Conservation (phyloP, 495 filamentous ascomycete species). For the Penicillium soppii region DNA sequence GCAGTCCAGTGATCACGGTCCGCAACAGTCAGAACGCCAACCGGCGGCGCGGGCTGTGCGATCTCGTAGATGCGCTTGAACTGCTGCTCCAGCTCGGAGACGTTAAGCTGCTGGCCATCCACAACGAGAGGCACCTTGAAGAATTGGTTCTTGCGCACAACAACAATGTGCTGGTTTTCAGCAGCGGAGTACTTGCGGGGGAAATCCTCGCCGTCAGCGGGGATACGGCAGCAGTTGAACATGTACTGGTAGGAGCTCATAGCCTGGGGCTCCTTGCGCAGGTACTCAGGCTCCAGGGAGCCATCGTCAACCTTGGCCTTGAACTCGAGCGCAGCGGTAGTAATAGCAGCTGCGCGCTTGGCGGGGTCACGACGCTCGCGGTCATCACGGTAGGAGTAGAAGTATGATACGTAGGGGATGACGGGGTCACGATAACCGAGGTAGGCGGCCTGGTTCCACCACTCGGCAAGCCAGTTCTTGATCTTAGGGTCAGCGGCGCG, state of each 20-base stretch:
- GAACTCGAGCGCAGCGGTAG: constrained; percentile 84
- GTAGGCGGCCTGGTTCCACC: constrained; percentile 97
- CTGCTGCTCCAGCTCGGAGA: constrained; percentile 81
- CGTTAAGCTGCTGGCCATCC: constrained; percentile 78
- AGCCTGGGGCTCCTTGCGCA: constrained; percentile 91
- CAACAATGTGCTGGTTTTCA: constrained; percentile 81
- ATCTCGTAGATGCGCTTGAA: constrained; percentile 83
- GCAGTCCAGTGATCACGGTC: constrained; percentile 94
- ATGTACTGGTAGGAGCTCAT: constrained; percentile 99
- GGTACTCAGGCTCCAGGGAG: constrained; percentile 93
- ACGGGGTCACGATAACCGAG: constrained; percentile 92
- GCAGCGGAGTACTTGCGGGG: constrained; percentile 74
- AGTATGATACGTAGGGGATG: constrained; percentile 98
- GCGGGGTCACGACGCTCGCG: constrained; percentile 81
- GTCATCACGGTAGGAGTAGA: constrained; percentile 97
- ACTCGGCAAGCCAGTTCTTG: constrained; percentile 95
- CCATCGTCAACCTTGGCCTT: constrained; percentile 85
- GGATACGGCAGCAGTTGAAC: constrained; percentile 93
- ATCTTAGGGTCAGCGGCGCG: constrained; percentile 77
- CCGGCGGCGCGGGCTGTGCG: constrained; percentile 64
- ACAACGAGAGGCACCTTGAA: constrained; percentile 81
- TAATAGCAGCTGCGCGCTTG: constrained; percentile 89
- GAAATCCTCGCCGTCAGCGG: constrained; percentile 77
- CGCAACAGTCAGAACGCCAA: constrained; percentile 85
- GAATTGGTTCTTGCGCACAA: constrained; percentile 93